Percentiles rank a stretch among this genome's conserved stretches.
These are phyloP conservation scores for Cordyceps cateniannulata DNA, from an alignment of 2,329 filamentous ascomycete genomes.

Conservation along the genomic window DNA sequence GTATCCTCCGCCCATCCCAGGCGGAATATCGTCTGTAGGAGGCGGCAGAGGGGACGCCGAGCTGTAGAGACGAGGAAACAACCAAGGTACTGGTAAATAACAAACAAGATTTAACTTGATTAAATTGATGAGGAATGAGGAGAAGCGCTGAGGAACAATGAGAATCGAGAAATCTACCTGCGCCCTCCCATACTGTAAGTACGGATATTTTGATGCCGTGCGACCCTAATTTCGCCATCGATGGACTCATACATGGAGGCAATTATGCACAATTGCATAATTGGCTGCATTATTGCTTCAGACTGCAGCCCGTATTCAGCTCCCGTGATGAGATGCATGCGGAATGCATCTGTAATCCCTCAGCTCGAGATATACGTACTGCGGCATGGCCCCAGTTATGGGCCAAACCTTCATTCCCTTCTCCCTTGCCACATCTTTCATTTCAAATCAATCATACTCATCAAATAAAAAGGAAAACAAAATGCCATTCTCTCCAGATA, in stretches of 20 bases:
- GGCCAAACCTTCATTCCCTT: neutral
- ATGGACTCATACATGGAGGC: neutral
- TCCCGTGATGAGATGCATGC: neutral
- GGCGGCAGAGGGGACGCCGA: neutral
- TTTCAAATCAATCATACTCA: too few species aligned
- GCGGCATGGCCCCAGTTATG: neutral
- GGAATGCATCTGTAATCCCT: neutral
- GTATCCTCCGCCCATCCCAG: neutral
- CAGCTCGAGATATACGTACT: neutral
- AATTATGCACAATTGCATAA: neutral
- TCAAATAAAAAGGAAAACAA: too few species aligned
- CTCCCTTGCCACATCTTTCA: constrained; percentile 12
- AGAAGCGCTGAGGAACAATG: too few species aligned
- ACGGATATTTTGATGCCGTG: too few species aligned
- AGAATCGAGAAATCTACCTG: too few species aligned
- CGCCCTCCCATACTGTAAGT: too few species aligned
- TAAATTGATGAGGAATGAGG: too few species aligned
- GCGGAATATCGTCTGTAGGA: neutral
- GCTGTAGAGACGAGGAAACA: neutral
- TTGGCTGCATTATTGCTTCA: neutral
- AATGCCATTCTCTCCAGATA: neutral
- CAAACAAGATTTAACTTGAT: too few species aligned
- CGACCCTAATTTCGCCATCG: too few species aligned
- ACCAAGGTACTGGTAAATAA: too few species aligned
- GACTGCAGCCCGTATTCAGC: neutral